Evolutionary conservation across 78 protist species (phyloP).

Genomic region (Cavenderia fasciculata): DNA sequence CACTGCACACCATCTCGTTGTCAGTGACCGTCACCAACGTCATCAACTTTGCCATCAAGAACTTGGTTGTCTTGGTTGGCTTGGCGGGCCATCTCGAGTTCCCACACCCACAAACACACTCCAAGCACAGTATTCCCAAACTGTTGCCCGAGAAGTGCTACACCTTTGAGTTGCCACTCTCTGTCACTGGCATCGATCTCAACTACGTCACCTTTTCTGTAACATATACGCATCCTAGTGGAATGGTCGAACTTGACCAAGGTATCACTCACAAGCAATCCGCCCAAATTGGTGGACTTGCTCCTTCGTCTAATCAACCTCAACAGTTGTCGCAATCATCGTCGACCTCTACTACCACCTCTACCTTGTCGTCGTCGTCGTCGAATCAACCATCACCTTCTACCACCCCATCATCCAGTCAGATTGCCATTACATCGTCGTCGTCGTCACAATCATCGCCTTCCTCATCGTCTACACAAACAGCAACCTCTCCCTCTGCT

Average conservation of each 20-base stretch:
- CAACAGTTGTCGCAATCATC: too few species aligned
- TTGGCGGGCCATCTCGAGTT: conserved; percentile 54
- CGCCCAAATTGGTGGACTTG: too few species aligned
- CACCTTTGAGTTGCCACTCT: conserved; percentile 39
- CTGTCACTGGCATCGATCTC: conserved; percentile 37
- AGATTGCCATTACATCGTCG: too few species aligned
- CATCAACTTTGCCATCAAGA: conserved; percentile 39
- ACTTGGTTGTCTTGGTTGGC: conserved; percentile 18
- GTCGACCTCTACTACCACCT: not conserved
- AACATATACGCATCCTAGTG: conserved; percentile 22
- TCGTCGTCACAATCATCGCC: too few species aligned
- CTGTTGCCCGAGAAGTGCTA: conserved; percentile 54
- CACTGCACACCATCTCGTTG: conserved; percentile 31
- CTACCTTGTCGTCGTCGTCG: not conserved
- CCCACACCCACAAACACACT: conserved; percentile 68
- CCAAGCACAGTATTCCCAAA: conserved; percentile 36
- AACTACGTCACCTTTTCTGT: conserved; percentile 27
- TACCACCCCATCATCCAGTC: not conserved
- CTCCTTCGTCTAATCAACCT: too few species aligned
- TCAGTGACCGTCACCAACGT: conserved; percentile 39
- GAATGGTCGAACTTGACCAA: conserved; percentile 39
- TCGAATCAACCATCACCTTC: not conserved
- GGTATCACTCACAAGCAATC: not conserved
- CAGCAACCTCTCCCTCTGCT: not conserved
- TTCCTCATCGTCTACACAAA: not conserved